Evolutionary conservation across 805 yeast genomes (phyloP), one percentile per base, ranked within the genome.

Genomic region (Teunomyces stri): DNA sequence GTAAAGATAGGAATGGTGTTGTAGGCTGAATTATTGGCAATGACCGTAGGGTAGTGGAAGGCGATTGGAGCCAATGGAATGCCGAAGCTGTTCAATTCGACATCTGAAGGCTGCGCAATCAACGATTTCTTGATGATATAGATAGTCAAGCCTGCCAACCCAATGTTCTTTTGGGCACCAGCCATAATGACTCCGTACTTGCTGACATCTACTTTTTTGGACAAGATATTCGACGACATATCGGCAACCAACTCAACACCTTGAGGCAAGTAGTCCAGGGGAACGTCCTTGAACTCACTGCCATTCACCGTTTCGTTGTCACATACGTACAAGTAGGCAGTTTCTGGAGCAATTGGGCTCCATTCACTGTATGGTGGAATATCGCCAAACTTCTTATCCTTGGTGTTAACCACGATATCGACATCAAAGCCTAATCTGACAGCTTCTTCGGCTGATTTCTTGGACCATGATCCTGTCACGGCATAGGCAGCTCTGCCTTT

Each of bases 261-360:
- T 49, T 67, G 68, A 70, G 84, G 68, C 80, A 87, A 51, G 75
- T 81, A 53, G 69, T 78, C 59, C 70, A 78, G 27, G 25, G 84
- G 85, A 45, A 68, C 68, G 30, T 58, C 62, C 28, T 54, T 57
- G 72, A 87, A 89, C 68, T 94, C 99, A 47, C 85, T 88, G 51
- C 99, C 99, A 64, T 89, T 81, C 31, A 94, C 98, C 10, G 99
- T 94, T 72, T 94, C 99, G 68, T 94, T 94, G 69, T 94, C 99
- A 72, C 98, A 91, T 60, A 85, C 80, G 68, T 89, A 94, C 47
- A 92, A 80, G 63, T 84, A 94, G 2, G 97, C 89, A 21, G 90
- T 82, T 47, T 86, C 81, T 20, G 81, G 74, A 45, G 58, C 68
- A 39, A 72, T 60, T 39, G 77, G 70, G 53, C 79, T 79, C 96